These are phyloP conservation scores for Steccherinum ochraceum DNA, from an alignment of 768 basidiomycete species.

Conservation along the genomic window DNA sequence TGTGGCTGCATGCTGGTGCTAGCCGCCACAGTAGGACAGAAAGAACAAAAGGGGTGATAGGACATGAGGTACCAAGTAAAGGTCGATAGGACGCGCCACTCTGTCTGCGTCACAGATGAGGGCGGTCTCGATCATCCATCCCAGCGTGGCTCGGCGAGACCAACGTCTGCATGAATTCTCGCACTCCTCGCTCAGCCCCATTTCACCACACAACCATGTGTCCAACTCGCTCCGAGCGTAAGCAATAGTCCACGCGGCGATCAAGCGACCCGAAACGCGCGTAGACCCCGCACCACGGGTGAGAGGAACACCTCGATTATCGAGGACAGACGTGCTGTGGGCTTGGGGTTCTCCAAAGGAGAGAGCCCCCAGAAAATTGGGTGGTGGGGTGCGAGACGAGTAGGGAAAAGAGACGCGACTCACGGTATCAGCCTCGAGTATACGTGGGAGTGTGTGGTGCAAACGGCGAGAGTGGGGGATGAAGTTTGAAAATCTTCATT, in stretches of 20 bases:
- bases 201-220: slow-evolving; percentile 91
- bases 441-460: no score
- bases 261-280: slow-evolving; percentile 95
- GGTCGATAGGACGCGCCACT: slow-evolving; percentile 44
- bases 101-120: slow-evolving; percentile 67
- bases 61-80: slow-evolving; percentile 58
- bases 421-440: slow-evolving; percentile 96
- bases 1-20: no score
- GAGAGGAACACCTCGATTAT: slow-evolving; percentile 81
- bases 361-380: slow-evolving; percentile 99
- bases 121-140: slow-evolving; percentile 41
- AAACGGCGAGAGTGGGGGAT: no score
- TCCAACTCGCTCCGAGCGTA: slow-evolving; percentile 73
- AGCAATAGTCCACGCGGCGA: slow-evolving; percentile 73
- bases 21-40: slow-evolving; percentile 22
- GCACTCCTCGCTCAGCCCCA: slow-evolving; percentile 97
- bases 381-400: slow-evolving; percentile 90
- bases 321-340: slow-evolving; percentile 74
- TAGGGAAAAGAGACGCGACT: slow-evolving; percentile 76
- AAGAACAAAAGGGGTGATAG: slow-evolving; percentile 53
- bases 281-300: slow-evolving; percentile 65
- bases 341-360: slow-evolving; percentile 95
- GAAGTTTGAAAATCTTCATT: no score
- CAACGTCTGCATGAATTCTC: slow-evolving; percentile 32
- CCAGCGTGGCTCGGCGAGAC: slow-evolving; percentile 21